These are phyloP conservation scores for Dipsacomyces acuminosporus DNA, from an alignment of 371 early-diverging fungal species.

Conservation along the genomic window DNA sequence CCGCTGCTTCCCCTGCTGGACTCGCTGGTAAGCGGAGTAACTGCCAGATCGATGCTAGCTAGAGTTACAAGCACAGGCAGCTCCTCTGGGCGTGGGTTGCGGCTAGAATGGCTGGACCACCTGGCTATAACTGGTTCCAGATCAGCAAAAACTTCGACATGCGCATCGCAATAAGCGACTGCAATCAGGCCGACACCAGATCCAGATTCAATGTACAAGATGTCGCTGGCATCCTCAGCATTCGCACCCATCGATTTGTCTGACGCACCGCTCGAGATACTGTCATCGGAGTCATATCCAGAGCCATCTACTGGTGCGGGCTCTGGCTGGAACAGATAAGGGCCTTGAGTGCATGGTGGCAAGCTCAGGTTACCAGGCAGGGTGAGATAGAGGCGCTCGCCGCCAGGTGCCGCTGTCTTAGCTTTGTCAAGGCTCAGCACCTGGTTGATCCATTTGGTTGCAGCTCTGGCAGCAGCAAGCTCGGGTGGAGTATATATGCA, in stretches of 20 bases:
- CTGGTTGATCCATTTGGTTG: constrained; percentile 22
- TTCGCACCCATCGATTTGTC: not conserved
- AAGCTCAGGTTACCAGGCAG: constrained; percentile 20
- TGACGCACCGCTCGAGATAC: constrained; percentile 1
- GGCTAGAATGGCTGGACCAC: constrained; percentile 21
- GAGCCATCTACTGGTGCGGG: constrained; percentile 13
- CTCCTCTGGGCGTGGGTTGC: constrained; percentile 2
- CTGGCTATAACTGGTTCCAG: constrained; percentile 40
- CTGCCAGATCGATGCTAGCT: constrained; percentile 29
- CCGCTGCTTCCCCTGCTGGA: not conserved
- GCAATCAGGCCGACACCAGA: constrained; percentile 34
- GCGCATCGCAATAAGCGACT: constrained; percentile 39
- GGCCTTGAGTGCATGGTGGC: constrained; percentile 34
- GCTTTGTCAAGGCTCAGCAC: constrained; percentile 12
- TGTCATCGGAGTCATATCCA: constrained; percentile 11
- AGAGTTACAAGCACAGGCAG: constrained; percentile 38
- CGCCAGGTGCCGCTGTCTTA: not conserved
- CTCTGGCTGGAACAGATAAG: constrained; percentile 43
- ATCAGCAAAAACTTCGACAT: constrained; percentile 45
- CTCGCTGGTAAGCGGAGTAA: constrained; percentile 12
- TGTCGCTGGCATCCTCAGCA: constrained; percentile 43
- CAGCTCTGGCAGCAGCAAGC: constrained; percentile 36
- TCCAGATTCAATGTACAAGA: constrained; percentile 34
- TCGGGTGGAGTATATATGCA: constrained; percentile 39
- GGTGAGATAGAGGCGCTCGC: no score